A percentile compares a stretch with the other conserved stretches of the same genome.
phyloP scores from a whole-genome alignment of 192 early-diverging fungal species.

The Helicostylum pulchrum region DNA sequence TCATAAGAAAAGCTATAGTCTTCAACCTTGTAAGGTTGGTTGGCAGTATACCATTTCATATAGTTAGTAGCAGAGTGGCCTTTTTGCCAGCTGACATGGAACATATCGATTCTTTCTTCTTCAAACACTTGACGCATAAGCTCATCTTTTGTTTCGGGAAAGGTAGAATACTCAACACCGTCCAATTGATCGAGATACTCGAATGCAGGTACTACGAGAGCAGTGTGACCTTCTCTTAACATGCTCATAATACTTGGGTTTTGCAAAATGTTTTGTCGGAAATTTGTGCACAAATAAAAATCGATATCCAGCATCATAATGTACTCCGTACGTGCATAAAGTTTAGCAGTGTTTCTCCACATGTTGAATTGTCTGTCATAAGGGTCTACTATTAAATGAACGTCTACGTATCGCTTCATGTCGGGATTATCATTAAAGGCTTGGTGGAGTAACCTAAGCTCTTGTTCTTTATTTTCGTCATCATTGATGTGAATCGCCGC shows the following conservation, averaged over 20 bases:
- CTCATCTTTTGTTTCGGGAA: slow-evolving; percentile 40
- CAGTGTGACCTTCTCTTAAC: slow-evolving; percentile 42
- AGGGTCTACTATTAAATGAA: slow-evolving; percentile 52
- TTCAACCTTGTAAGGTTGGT: slow-evolving; percentile 45
- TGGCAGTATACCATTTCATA: slow-evolving; percentile 38
- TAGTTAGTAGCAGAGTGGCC: slow-evolving; percentile 58
- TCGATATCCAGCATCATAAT: slow-evolving; percentile 58
- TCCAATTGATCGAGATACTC: slow-evolving; percentile 49
- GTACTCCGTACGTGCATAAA: slow-evolving; percentile 56
- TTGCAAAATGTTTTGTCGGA: slow-evolving; percentile 36
- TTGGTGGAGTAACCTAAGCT: slow-evolving; percentile 42
- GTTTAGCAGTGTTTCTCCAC: slow-evolving; percentile 60
- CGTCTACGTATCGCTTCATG: slow-evolving; percentile 47
- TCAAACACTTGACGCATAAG: slow-evolving; percentile 39
- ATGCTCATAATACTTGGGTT: slow-evolving; percentile 33
- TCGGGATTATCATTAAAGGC: slow-evolving; percentile 42
- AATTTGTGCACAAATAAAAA: slow-evolving; percentile 53
- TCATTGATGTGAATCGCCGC: slow-evolving; percentile 54
- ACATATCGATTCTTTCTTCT: slow-evolving; percentile 45
- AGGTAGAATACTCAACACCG: slow-evolving; percentile 46
- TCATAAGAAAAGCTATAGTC: slow-evolving; percentile 52
- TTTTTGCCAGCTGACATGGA: slow-evolving; percentile 44
- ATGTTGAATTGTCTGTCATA: slow-evolving; percentile 63
- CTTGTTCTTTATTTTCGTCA: slow-evolving; percentile 41
- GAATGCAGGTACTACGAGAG: slow-evolving; percentile 55